Evolutionary conservation across 352 stramenopile genomes (phyloP), one percentile per base, ranked within the genome.

Genomic region (Ophiocytium majus): DNA sequence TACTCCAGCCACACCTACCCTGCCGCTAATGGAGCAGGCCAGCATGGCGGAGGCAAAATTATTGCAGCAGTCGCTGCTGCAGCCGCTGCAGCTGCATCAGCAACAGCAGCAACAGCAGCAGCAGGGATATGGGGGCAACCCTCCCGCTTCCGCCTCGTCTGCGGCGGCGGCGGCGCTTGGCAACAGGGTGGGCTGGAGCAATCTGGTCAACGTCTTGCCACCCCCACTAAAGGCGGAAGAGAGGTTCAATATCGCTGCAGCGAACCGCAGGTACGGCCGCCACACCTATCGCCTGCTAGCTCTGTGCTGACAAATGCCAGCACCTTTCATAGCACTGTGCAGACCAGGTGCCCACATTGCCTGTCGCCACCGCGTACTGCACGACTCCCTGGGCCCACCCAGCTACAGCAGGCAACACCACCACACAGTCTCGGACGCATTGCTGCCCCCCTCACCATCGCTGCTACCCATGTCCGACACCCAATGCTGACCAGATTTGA

Each of bases 401-500:
- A n/a, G n/a, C n/a, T n/a, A n/a, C n/a, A n/a, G n/a, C n/a, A n/a
- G n/a, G n/a, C n/a, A n/a, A n/a, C n/a, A n/a, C n/a, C n/a, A n/a
- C n/a, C n/a, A n/a, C n/a, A n/a, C n/a, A n/a, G n/a, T n/a, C n/a
- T n/a, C n/a, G n/a, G n/a, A n/a, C n/a, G n/a, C n/a, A n/a, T n/a
- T n/a, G n/a, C n/a, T n/a, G n/a, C n/a, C 82, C 82, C 28, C 76
- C 82, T 28, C 31, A 36, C 0, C 79, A 83, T 32, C 28, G 82
- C 36, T 76, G 83, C 33, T 86, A 75, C 17, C 82, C 80, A 31
- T 79, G 74, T 33, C 50, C 74, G 10, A 78, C 82, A 10, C 63
- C 76, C 36, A n/a, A n/a, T n/a, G 82, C 82, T n/a, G n/a, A n/a
- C n/a, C 1, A 71, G 81, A 34, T 88, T 83, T 31, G 84, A 88